Percentiles rank a stretch among this genome's conserved stretches.
Conservation (phyloP, 805 yeast species). For the Saturnispora halmiae region DNA sequence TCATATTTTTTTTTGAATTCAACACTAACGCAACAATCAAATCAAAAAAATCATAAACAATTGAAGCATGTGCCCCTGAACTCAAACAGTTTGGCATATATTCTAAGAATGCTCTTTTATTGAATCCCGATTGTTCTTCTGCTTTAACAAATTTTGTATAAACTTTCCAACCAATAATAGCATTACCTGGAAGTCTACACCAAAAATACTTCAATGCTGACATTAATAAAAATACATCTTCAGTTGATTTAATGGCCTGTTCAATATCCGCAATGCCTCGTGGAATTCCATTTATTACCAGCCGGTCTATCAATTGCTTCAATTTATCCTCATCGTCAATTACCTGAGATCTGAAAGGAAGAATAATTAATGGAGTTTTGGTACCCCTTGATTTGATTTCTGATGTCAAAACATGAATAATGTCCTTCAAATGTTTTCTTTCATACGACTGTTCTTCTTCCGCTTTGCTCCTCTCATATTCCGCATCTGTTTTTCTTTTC, state of each 20-base stretch:
- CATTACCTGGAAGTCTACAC: conserved; percentile 74
- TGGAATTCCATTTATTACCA: conserved; percentile 42
- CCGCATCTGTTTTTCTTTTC: conserved; percentile 24
- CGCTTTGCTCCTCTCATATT: conserved; percentile 18
- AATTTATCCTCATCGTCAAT: conserved; percentile 51
- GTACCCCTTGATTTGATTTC: conserved; percentile 65
- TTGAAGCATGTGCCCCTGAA: conserved; percentile 82
- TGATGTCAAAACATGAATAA: conserved; percentile 61
- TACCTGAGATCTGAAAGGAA: conserved; percentile 69
- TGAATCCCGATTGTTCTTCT: conserved; percentile 58
- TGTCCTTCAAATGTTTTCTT: conserved; percentile 55
- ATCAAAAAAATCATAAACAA: conserved; percentile 81
- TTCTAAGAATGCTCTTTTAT: conserved; percentile 64
- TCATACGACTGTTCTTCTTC: conserved; percentile 37
- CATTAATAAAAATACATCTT: conserved; percentile 61
- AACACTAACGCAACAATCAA: conserved; percentile 68
- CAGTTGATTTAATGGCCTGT: conserved; percentile 36
- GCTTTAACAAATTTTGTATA: conserved; percentile 58
- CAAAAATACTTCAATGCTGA: conserved; percentile 75
- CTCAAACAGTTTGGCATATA: conserved; percentile 78
- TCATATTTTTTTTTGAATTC: conserved; percentile 65
- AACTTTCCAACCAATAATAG: conserved; percentile 80
- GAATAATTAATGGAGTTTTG: conserved; percentile 60
- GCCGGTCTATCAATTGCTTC: conserved; percentile 43
- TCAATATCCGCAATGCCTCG: conserved; percentile 34